These are phyloP conservation scores for Scytalidium lignicola DNA, from an alignment of 2,329 filamentous ascomycete genomes.

Conservation along the genomic window DNA sequence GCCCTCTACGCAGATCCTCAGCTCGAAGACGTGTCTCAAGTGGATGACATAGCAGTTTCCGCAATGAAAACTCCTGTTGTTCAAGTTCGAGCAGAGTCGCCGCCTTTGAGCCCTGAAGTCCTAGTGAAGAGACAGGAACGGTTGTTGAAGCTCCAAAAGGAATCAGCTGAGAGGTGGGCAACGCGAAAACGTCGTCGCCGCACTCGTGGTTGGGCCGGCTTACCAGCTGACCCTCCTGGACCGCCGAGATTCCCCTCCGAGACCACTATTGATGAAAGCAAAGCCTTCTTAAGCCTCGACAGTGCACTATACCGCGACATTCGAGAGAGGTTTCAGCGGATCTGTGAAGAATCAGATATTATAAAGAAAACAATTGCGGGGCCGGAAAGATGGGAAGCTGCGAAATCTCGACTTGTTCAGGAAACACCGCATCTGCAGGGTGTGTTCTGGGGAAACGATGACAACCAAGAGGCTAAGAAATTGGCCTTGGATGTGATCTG, in stretches of 20 bases:
- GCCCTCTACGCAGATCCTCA: constrained; percentile 27
- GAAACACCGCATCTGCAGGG: constrained; percentile 59
- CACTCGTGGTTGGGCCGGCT: constrained; percentile 61
- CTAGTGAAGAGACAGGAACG: constrained; percentile 49
- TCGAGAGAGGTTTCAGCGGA: constrained; percentile 61
- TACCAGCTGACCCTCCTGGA: constrained; percentile 62
- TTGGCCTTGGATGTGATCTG: constrained; percentile 75
- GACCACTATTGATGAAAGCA: constrained; percentile 75
- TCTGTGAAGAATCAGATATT: constrained; percentile 63
- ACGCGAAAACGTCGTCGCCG: constrained; percentile 63
- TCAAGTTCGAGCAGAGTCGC: constrained; percentile 20
- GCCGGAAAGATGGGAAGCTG: constrained; percentile 66
- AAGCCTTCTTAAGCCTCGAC: constrained; percentile 62
- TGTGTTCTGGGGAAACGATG: constrained; percentile 54
- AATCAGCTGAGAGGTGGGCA: constrained; percentile 58
- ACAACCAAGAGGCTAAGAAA: constrained; percentile 55
- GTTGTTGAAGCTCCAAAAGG: constrained; percentile 47
- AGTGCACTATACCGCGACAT: constrained; percentile 57
- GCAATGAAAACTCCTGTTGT: constrained; percentile 3
- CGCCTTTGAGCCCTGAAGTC: constrained; percentile 39
- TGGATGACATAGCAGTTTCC: not conserved
- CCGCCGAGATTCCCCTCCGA: constrained; percentile 75
- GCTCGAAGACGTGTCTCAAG: constrained; percentile 16
- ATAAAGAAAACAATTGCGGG: constrained; percentile 73
- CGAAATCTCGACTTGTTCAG: constrained; percentile 62